These are phyloP conservation scores for Pedinophyceae sp. DNA, from an alignment of 139 green algal species.

Conservation along the genomic window DNA sequence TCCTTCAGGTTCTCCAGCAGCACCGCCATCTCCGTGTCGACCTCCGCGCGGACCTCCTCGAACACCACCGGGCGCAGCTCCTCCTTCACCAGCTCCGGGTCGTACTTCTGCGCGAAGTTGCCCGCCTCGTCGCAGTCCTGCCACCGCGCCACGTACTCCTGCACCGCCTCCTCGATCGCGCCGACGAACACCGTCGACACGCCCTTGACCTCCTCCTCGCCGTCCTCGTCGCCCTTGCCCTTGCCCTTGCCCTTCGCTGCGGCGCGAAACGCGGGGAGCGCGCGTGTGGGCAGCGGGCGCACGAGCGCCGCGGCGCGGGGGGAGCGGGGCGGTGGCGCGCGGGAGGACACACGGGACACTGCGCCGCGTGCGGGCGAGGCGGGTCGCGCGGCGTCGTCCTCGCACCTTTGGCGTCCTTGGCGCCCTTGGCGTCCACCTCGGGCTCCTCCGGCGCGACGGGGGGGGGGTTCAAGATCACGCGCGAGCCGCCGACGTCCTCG, in stretches of 20 bases:
- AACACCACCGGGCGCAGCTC: conserved; percentile 76
- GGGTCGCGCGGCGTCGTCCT: too few species aligned
- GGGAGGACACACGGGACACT: too few species aligned
- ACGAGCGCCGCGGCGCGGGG: too few species aligned
- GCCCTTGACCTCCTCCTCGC: conserved; percentile 24
- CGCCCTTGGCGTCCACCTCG: conserved; percentile 18
- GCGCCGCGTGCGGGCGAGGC: too few species aligned
- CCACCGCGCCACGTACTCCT: conserved; percentile 63
- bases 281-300: too few species aligned
- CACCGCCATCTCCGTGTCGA: conserved; percentile 70
- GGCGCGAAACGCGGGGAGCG: too few species aligned
- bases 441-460: conserved; percentile 27
- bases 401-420: conserved; percentile 18
- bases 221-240: conserved; percentile 16
- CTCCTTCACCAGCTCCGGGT: conserved; percentile 60
- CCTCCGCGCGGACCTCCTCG: conserved; percentile 67
- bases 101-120: conserved; percentile 60
- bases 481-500: conserved; percentile 48
- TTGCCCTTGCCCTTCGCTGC: conserved; percentile 17
- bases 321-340: too few species aligned
- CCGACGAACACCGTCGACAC: conserved; percentile 41
- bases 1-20: conserved; percentile 78
- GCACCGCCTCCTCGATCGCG: conserved; percentile 42
- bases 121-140: conserved; percentile 26
- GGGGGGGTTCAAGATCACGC: conserved; percentile 55